Base-by-base conservation (phyloP, 1,139 yeast genomes). In the Debaryomycetaceae sp. region DNA sequence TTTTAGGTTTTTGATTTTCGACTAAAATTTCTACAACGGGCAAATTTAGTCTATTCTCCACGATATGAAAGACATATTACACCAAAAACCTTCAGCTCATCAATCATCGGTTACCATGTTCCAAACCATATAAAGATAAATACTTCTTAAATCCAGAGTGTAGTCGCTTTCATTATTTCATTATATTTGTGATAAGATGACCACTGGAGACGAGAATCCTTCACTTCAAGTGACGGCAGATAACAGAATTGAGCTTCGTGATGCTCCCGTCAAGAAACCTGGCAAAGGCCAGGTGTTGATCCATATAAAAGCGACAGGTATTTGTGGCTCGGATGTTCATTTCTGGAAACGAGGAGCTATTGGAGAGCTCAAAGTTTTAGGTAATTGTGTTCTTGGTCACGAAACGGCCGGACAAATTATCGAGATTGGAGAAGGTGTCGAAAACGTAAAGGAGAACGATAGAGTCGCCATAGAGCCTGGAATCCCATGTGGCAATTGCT, bases 211-310 rank as follows among this genome's bases (percentile, higher is more conserved):
- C 14, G 35, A 41, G 14, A 63, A 63, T 46, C 67, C 66, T 7
- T 59, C 65, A 6, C 56, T 60, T 15, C 63, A 58, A 41, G 62
- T 60, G 17, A 60, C 64, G 15, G 48, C 52, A 15, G 56, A 61
- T 40, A 61, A 60, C 38, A 44, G 47, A 6, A 51, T 61, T 42
- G 65, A 53, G 44, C 63, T 75, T 16, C 51, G 55, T 11, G 9
- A 19, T 14, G 37, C 32, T 13, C 37, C 37, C 26, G 17, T 37
- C 16, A 36, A 36, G n/a, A 34, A 33, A 6, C 34, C 35, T 18
- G 30, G 17, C 17, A 33, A 26, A n/a, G 38, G 31, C 48, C 80
- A 76, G 44, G 94, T 86, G 38, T 77, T 81, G 55, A 71, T 78
- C 34, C 80, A 76, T 47, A 65, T 78, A 43, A 60, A 68, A 38